A percentile compares a stretch with the other conserved stretches of the same genome.
phyloP scores from a whole-genome alignment of 2,329 filamentous ascomycete genomes.

The Mariannaea elegans region DNA sequence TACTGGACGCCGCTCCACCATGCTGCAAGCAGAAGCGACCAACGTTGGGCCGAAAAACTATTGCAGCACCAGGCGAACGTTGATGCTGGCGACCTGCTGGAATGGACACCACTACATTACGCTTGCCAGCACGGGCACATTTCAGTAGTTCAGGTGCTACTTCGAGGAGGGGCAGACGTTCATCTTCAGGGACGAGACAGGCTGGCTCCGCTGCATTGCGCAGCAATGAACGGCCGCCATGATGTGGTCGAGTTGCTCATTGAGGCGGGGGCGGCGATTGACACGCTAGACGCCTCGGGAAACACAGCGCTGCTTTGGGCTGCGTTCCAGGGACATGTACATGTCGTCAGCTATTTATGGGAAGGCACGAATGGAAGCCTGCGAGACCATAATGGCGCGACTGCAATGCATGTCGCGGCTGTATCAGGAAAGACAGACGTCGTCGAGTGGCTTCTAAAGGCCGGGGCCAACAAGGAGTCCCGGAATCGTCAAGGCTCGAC shows the following conservation, averaged over 20 bases:
- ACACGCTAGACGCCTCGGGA: conserved; percentile 2
- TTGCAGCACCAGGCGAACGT: conserved; percentile 11
- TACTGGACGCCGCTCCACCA: conserved; percentile 38
- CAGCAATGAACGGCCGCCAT: neutral
- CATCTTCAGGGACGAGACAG: conserved; percentile 5
- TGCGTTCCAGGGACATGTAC: too few species aligned
- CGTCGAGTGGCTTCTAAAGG: too few species aligned
- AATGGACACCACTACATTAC: conserved; percentile 39
- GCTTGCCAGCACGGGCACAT: conserved; percentile 3
- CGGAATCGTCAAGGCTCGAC: too few species aligned
- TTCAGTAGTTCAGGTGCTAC: neutral
- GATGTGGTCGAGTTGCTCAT: neutral
- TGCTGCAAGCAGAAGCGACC: conserved; percentile 4
- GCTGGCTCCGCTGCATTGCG: conserved; percentile 6
- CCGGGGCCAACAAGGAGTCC: too few species aligned
- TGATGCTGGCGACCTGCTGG: conserved; percentile 21
- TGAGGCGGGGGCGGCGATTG: neutral
- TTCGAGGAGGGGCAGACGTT: neutral
- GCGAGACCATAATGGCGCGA: too few species aligned
- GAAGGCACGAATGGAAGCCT: too few species aligned
- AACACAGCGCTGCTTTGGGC: conserved; percentile 14
- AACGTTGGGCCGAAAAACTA: neutral
- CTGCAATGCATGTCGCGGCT: too few species aligned
- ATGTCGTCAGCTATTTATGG: neutral
- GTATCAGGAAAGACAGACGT: too few species aligned